Evolutionary conservation across 495 filamentous ascomycete genomes (phyloP).

Genomic region (Thermochaetoides thermophila): DNA sequence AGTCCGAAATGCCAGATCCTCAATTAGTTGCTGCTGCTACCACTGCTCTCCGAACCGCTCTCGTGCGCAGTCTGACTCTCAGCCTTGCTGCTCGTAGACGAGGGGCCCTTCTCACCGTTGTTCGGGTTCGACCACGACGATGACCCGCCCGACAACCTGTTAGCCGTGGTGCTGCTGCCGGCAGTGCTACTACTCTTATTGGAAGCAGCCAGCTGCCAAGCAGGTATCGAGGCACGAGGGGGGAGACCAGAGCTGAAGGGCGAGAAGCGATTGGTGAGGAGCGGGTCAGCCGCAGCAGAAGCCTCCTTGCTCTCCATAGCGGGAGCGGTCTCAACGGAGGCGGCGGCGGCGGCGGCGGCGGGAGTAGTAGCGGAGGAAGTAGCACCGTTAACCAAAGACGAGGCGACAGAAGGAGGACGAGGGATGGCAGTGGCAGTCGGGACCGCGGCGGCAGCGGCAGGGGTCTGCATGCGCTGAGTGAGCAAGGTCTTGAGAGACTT

Average conservation of each 20-base stretch:
- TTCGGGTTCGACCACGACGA: no score
- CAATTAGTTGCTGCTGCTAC: no score
- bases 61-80: no score
- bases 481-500: conserved; percentile 84
- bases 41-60: no score
- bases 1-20: no score
- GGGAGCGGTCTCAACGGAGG: conserved; percentile 10
- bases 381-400: conserved; percentile 19
- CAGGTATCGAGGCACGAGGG: conserved; percentile 60
- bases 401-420: no score
- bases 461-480: conserved; percentile 56
- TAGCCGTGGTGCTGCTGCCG: conserved; percentile 10
- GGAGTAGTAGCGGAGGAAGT: conserved; percentile 13
- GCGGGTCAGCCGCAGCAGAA: conserved; percentile 22
- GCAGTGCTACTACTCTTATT: conserved; percentile 26
- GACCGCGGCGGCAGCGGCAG: conserved; percentile 21
- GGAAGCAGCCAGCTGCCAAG: conserved; percentile 74
- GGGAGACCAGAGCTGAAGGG: conserved; percentile 26
- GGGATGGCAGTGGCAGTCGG: conserved; percentile 24
- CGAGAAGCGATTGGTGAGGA: conserved; percentile 19
- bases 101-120: no score
- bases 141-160: no score
- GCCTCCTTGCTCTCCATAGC: conserved; percentile 18
- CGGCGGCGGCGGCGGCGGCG: conserved; percentile 17
- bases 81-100: no score